Base-by-base conservation (phyloP, 257 asterid genomes). In the Nicotiana sylvestris region DNA sequence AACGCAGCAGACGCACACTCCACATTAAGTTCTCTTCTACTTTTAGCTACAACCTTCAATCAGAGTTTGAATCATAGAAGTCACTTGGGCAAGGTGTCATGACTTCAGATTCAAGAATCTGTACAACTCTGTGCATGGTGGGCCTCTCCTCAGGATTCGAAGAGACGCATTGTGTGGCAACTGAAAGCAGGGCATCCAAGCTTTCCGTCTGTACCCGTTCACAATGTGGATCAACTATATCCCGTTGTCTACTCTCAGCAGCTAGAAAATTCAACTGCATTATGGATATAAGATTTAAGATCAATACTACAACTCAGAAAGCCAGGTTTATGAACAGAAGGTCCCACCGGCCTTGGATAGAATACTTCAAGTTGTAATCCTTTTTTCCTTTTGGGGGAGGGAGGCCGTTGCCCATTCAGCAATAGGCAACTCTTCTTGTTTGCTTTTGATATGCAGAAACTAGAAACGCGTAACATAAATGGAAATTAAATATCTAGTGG, bases 11-110 rank as follows among this genome's bases (percentile, higher is more conserved):
- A 83, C 81, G 87, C 65, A 21, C 17, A 49, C 33, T 77, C 56
- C 68, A 39, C 16, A 68, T 69, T 81, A 16, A 61, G 70, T 78
- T 21, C 13, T 49, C 83, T 77, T 81, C 30, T 69, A 51, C 25
- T 57, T 74, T 82, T 62, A 68, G 9, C 72, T 60, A 32, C 57
- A 39, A 64, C 84, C 86, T 86, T 93, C 89, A 92, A 80, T 93
- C 97, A 4, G 97, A 93, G 88, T 83, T 86, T 0, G 97, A 95
- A 78, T 95, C 98, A 33, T 93, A 93, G 89, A 95, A 92, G 83
- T 91, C 98, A 62, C 98, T 93, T 6, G 97, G 98, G 85, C 96
- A 93, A 11, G 98, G 98, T 37, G 97, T 95, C 83, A 87, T 92
- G 78, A 93, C 92, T 89, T 93, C 96, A 2, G 98, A 91, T 91